Conservation (phyloP, 2,329 filamentous ascomycete genomes). For the Hypoxylon sp. region DNA sequence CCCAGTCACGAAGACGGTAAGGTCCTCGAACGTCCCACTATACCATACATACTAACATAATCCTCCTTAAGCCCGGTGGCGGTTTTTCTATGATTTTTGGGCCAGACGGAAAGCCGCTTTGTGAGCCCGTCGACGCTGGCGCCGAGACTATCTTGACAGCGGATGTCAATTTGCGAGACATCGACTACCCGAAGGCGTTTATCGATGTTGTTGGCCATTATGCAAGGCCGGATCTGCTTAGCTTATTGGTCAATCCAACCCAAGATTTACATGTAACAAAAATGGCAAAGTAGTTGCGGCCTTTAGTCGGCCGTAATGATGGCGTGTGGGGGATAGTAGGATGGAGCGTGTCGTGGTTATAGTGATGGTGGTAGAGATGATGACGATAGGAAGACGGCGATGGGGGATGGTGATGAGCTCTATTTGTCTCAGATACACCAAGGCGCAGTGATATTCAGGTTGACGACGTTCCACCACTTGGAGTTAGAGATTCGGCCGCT, state of each 20-base stretch:
- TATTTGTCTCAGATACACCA: slow-evolving; percentile 55
- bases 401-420: neutral
- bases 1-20: slow-evolving; percentile 55
- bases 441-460: slow-evolving; percentile 53
- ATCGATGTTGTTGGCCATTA: slow-evolving; percentile 58
- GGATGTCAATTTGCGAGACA: slow-evolving; percentile 64
- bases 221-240: slow-evolving; percentile 59
- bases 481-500: slow-evolving; percentile 49
- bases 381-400: slow-evolving; percentile 2
- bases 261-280: slow-evolving; percentile 51
- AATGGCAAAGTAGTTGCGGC: slow-evolving; percentile 48
- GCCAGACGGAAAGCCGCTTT: slow-evolving; percentile 65
- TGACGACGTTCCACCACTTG: slow-evolving; percentile 59
- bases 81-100: slow-evolving; percentile 67
- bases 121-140: slow-evolving; percentile 56
- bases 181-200: slow-evolving; percentile 58
- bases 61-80: slow-evolving; percentile 54
- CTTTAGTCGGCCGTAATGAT: slow-evolving; percentile 5
- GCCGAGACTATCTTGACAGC: slow-evolving; percentile 66
- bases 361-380: slow-evolving; percentile 6
- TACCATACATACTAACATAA: slow-evolving; percentile 38
- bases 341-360: slow-evolving; percentile 2
- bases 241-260: slow-evolving; percentile 57
- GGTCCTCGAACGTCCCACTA: slow-evolving; percentile 26
- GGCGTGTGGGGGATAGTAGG: slow-evolving; percentile 2